These are phyloP conservation scores for Favolaschia claudopus DNA, from an alignment of 768 basidiomycete species.

Conservation along the genomic window DNA sequence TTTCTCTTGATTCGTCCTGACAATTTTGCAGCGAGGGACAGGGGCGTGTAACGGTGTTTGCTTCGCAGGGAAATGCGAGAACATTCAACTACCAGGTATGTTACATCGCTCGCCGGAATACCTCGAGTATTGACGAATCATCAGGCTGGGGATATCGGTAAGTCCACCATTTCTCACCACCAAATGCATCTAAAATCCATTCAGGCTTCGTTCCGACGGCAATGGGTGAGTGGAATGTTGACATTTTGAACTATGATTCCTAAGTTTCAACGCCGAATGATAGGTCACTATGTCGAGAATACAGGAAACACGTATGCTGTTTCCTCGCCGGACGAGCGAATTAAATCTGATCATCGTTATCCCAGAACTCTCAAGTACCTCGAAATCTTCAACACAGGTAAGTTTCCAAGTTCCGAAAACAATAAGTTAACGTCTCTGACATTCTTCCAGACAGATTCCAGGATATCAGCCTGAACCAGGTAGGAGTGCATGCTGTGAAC, in stretches of 20 bases:
- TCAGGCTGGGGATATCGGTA: constrained; percentile 66
- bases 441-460: constrained; percentile 37
- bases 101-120: neutral
- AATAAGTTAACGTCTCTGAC: neutral
- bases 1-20: constrained; percentile 4
- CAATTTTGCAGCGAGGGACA: constrained; percentile 52
- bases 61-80: constrained; percentile 56
- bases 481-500: constrained; percentile 18
- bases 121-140: neutral
- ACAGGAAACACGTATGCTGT: constrained; percentile 48
- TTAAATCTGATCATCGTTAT: neutral
- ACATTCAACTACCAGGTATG: constrained; percentile 66
- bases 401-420: neutral
- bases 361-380: constrained; percentile 49
- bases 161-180: constrained; percentile 15
- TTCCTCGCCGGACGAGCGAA: too few species aligned
- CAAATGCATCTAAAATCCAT: constrained; percentile 2
- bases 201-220: constrained; percentile 64
- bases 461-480: constrained; percentile 55
- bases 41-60: constrained; percentile 65
- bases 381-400: constrained; percentile 55
- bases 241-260: neutral
- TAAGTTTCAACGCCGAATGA: neutral
- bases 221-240: constrained; percentile 48
- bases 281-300: constrained; percentile 64